Conservation (phyloP, 352 stramenopile genomes). For the Globisporangium cylindrosporum region DNA sequence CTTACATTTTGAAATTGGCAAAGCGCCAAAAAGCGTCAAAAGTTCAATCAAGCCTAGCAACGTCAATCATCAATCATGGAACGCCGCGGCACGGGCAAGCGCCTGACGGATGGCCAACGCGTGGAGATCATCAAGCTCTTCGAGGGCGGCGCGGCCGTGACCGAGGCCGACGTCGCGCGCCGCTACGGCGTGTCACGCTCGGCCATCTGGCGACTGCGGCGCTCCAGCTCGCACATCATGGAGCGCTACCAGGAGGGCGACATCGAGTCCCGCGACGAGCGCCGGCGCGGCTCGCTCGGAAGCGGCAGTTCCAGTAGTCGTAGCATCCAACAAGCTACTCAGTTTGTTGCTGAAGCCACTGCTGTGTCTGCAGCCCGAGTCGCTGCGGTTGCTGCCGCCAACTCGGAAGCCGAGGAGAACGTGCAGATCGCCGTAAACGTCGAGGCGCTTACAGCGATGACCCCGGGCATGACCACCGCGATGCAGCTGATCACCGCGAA, state of each 20-base stretch:
- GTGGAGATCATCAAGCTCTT: slow-evolving; percentile 56
- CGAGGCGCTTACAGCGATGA: slow-evolving; percentile 7
- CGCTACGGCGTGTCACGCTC: slow-evolving; percentile 47
- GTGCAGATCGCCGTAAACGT: background rate
- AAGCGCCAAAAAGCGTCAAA: background rate
- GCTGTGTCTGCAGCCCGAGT: background rate
- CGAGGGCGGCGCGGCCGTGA: slow-evolving; percentile 34
- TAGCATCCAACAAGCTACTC: background rate
- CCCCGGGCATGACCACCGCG: background rate
- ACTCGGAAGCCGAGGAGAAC: slow-evolving; percentile 2
- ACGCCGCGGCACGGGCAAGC: slow-evolving; percentile 39
- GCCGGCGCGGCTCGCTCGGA: slow-evolving; percentile 25
- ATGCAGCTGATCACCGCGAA: slow-evolving; percentile 1
- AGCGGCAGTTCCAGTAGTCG: background rate
- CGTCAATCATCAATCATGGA: slow-evolving; percentile 19
- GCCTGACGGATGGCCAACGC: slow-evolving; percentile 43
- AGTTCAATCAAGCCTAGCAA: background rate
- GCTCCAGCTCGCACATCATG: slow-evolving; percentile 34
- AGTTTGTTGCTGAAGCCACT: background rate
- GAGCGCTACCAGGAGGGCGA: slow-evolving; percentile 43
- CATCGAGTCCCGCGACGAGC: slow-evolving; percentile 38
- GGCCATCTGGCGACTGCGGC: slow-evolving; percentile 41
- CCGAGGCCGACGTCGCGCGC: slow-evolving; percentile 37
- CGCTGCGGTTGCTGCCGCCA: background rate
- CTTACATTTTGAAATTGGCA: slow-evolving; percentile 4